A percentile compares a stretch with the other conserved stretches of the same genome.
Conservation (phyloP, 345 rosid genomes). For the Lepidium aucheri region DNA sequence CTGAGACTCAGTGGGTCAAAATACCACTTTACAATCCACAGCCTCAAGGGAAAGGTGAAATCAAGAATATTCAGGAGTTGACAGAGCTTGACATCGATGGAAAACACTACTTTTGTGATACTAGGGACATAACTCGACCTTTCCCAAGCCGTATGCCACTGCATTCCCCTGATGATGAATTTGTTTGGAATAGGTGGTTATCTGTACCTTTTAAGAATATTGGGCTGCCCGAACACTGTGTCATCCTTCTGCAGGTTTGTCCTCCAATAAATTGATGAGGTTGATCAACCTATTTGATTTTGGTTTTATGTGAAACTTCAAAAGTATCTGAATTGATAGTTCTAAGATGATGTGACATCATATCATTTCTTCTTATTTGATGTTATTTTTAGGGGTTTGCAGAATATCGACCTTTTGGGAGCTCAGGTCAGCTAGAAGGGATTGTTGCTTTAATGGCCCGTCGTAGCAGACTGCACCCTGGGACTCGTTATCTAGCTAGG, state of each 20-base stretch:
- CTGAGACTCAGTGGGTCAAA: constrained; percentile 88
- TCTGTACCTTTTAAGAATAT: constrained; percentile 62
- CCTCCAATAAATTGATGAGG: background rate
- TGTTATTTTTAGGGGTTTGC: constrained; percentile 94
- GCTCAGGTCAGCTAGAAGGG: constrained; percentile 89
- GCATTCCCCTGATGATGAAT: constrained; percentile 75
- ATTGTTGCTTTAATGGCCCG: constrained; percentile 88
- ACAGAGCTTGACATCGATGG: constrained; percentile 91
- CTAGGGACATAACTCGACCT: constrained; percentile 79
- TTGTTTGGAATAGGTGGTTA: constrained; percentile 94
- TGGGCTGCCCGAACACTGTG: constrained; percentile 63
- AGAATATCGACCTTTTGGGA: constrained; percentile 86
- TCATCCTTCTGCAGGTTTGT: constrained; percentile 91
- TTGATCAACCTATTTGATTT: constrained; percentile 2
- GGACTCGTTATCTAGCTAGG: constrained; percentile 96
- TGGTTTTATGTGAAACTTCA: background rate
- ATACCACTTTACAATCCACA: constrained; percentile 69
- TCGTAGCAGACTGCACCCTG: constrained; percentile 96
- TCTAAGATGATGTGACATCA: background rate
- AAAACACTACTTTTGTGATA: constrained; percentile 89
- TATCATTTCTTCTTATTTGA: constrained; percentile 38
- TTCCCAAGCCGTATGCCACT: constrained; percentile 77
- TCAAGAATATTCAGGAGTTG: constrained; percentile 77
- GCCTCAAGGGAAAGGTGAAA: constrained; percentile 82
- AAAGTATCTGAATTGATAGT: background rate